phyloP scores from a whole-genome alignment of 1,139 yeast species.

The Kluyveromyces sp. region DNA sequence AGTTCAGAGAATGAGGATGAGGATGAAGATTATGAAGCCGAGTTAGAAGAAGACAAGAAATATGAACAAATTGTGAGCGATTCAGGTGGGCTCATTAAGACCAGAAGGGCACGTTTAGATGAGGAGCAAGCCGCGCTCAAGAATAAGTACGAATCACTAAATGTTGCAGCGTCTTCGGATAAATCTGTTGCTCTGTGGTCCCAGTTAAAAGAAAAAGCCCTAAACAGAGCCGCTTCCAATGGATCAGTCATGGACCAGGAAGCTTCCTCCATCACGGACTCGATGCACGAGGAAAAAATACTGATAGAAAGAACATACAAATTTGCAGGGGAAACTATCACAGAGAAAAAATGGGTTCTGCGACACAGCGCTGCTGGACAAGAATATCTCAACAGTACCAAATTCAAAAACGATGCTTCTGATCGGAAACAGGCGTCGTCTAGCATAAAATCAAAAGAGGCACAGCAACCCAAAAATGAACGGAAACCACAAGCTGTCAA shows the following conservation, averaged over 20 bases:
- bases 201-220: conserved; percentile 29
- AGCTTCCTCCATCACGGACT: conserved; percentile 11
- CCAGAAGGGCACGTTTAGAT: conserved; percentile 45
- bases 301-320: conserved; percentile 72
- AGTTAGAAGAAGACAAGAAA: conserved; percentile 31
- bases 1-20: conserved; percentile 18
- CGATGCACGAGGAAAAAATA: conserved; percentile 42
- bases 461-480: conserved; percentile 2
- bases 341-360: conserved; percentile 72
- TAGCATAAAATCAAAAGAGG: conserved; percentile 22
- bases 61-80: conserved; percentile 40
- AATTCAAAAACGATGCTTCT: conserved; percentile 18
- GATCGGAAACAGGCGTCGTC: conserved; percentile 28
- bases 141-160: conserved; percentile 23
- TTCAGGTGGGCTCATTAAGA: conserved; percentile 49
- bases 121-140: conserved; percentile 34
- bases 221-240: conserved; percentile 20
- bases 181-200: conserved; percentile 47
- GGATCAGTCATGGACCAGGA: conserved; percentile 21
- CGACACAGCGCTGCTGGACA: conserved; percentile 78
- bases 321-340: conserved; percentile 80
- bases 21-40: conserved; percentile 24
- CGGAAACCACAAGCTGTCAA: conserved; percentile 1
- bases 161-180: conserved; percentile 22
- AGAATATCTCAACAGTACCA: conserved; percentile 61